A percentile compares a stretch with the other conserved stretches of the same genome.
phyloP scores from a whole-genome alignment of 306 rosid genomes.

The Medicago ruthenica region DNA sequence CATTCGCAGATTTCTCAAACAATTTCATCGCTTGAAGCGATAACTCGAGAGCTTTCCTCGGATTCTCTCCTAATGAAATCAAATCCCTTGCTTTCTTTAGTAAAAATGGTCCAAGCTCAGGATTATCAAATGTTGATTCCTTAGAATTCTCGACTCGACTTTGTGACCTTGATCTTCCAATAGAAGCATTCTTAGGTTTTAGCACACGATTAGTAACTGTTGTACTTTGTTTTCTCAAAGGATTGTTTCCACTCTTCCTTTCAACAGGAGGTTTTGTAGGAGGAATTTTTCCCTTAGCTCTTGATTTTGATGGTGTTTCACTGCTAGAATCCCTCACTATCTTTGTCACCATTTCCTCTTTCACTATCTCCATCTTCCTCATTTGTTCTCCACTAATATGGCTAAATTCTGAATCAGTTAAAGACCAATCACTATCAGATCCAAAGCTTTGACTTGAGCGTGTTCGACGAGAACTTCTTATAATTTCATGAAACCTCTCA shows the following conservation, averaged over 20 bases:
- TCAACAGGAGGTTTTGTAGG: slow-evolving; percentile 63
- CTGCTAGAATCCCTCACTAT: slow-evolving; percentile 49
- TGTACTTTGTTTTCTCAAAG: slow-evolving; percentile 53
- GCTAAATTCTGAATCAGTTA: slow-evolving; percentile 67
- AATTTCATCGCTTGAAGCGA: slow-evolving; percentile 78
- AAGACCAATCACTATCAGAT: slow-evolving; percentile 66
- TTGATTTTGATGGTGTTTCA: slow-evolving; percentile 55
- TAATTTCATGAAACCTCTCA: background rate
- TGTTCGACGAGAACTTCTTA: slow-evolving; percentile 74
- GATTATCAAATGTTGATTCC: slow-evolving; percentile 52
- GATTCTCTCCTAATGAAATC: slow-evolving; percentile 71
- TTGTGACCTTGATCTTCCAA: slow-evolving; percentile 50
- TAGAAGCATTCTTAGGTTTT: slow-evolving; percentile 51
- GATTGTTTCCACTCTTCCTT: slow-evolving; percentile 52
- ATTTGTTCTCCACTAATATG: slow-evolving; percentile 64
- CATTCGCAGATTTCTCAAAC: slow-evolving; percentile 62
- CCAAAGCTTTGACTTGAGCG: slow-evolving; percentile 69
- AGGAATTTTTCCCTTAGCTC: slow-evolving; percentile 51
- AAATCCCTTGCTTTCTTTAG: slow-evolving; percentile 89
- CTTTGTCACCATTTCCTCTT: slow-evolving; percentile 63
- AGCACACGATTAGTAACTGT: slow-evolving; percentile 38
- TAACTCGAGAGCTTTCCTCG: slow-evolving; percentile 72
- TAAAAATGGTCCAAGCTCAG: slow-evolving; percentile 71
- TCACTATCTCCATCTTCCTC: slow-evolving; percentile 77
- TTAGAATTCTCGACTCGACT: slow-evolving; percentile 39